These are phyloP conservation scores for Hypocreales sp. DNA, from an alignment of 2,329 filamentous ascomycete species.

Conservation along the genomic window DNA sequence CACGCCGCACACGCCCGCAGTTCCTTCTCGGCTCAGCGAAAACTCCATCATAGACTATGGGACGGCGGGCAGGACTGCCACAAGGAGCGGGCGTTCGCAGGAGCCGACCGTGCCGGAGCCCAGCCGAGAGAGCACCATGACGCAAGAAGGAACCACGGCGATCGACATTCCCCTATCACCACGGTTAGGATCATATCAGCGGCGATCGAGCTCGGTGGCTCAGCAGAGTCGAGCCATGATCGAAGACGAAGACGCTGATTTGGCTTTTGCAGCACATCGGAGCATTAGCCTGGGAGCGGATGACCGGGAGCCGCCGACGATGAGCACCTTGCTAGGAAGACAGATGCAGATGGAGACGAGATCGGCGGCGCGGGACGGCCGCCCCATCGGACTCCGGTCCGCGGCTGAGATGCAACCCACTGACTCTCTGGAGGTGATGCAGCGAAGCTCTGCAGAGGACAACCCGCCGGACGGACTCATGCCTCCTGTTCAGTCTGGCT, in stretches of 20 bases:
- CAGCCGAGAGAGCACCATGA: constrained; percentile 22
- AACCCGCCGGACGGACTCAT: constrained; percentile 30
- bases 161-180: constrained; percentile 64
- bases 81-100: constrained; percentile 12
- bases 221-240: constrained; percentile 40
- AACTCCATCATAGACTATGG: constrained; percentile 50
- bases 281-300: constrained; percentile 54
- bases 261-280: constrained; percentile 44
- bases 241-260: constrained; percentile 46
- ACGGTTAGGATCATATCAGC: constrained; percentile 35
- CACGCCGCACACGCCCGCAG: constrained; percentile 83
- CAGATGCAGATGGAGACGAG: constrained; percentile 20
- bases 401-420: constrained; percentile 24
- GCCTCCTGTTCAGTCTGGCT: constrained; percentile 21
- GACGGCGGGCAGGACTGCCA: constrained; percentile 12
- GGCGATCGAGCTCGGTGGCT: constrained; percentile 55
- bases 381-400: constrained; percentile 19
- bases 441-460: constrained; percentile 27
- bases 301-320: constrained; percentile 46
- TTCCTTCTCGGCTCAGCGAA: constrained; percentile 84
- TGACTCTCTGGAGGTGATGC: constrained; percentile 22
- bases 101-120: constrained; percentile 13
- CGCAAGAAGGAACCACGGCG: constrained; percentile 41
- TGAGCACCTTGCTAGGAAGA: constrained; percentile 44
- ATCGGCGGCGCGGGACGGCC: constrained; percentile 8